Percentiles rank a stretch among this genome's conserved stretches.
These are phyloP conservation scores for Phytophthora pistaciae DNA, from an alignment of 352 stramenopile species.

Conservation along the genomic window DNA sequence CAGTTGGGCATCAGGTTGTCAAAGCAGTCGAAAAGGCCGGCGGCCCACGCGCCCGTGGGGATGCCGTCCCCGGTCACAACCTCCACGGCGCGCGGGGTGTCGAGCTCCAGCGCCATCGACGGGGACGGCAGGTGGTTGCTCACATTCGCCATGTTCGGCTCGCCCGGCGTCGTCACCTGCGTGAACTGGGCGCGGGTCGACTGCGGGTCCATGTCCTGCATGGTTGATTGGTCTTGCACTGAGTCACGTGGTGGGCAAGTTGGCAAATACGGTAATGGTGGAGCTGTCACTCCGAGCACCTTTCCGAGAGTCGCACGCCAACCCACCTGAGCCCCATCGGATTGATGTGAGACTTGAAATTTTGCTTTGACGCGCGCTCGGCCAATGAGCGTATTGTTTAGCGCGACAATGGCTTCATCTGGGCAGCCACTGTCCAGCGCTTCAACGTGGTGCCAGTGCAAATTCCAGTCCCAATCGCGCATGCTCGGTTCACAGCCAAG, in stretches of 20 bases:
- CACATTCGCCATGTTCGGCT: constrained; percentile 19
- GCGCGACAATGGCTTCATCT: constrained; percentile 1
- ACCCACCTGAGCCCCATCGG: neutral
- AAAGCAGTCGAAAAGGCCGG: constrained; percentile 52
- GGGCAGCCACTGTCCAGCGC: constrained; percentile 13
- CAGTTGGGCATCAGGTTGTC: constrained; percentile 59
- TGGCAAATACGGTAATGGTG: constrained; percentile 7
- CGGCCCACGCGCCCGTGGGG: constrained; percentile 43
- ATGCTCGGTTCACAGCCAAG: neutral
- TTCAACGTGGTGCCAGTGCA: constrained; percentile 19
- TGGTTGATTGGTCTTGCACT: constrained; percentile 13
- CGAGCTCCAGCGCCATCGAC: constrained; percentile 26
- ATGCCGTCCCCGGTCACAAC: constrained; percentile 32
- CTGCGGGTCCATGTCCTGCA: constrained; percentile 34
- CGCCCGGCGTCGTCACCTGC: constrained; percentile 29
- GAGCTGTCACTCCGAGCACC: neutral
- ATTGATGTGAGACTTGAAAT: constrained; percentile 17
- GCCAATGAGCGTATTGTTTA: neutral
- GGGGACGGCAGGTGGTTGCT: constrained; percentile 36
- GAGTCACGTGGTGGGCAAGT: constrained; percentile 8
- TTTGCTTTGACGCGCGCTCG: constrained; percentile 9
- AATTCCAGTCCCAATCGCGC: constrained; percentile 7
- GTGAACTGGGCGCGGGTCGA: constrained; percentile 40
- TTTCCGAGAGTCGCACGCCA: constrained; percentile 15
- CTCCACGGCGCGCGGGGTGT: constrained; percentile 37